These are phyloP conservation scores for Ailanthus altissimus DNA, from an alignment of 345 rosid species.

Conservation along the genomic window DNA sequence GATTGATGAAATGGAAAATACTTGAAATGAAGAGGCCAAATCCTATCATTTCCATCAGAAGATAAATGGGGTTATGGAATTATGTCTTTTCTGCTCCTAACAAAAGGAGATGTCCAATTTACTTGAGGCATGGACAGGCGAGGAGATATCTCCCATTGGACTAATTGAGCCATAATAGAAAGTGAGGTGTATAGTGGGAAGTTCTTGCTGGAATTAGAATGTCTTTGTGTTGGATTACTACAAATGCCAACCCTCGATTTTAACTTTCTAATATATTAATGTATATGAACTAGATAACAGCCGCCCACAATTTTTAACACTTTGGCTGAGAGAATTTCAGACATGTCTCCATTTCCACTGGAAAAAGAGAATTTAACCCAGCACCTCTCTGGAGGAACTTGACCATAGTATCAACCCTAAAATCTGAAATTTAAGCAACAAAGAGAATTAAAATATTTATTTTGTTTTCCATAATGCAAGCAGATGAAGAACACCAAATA, in stretches of 20 bases:
- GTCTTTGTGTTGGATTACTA: background rate
- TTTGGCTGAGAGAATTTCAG: conserved; percentile 2
- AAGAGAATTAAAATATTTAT: background rate
- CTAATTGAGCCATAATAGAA: background rate
- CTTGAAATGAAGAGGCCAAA: background rate
- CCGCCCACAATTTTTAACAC: background rate
- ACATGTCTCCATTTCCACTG: background rate
- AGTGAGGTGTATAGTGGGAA: background rate
- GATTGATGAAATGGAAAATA: background rate
- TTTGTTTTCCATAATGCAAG: background rate
- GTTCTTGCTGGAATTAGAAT: background rate
- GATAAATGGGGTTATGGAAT: too few species aligned
- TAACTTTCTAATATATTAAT: too few species aligned
- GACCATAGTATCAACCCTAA: background rate
- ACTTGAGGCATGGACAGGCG: background rate
- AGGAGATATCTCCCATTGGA: background rate
- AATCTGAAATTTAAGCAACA: background rate
- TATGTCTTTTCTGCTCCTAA: background rate
- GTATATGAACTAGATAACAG: background rate
- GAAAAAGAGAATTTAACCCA: background rate
- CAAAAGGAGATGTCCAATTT: background rate
- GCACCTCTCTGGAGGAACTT: background rate
- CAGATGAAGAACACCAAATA: background rate
- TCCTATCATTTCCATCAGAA: background rate
- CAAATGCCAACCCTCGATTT: background rate